Base-by-base conservation (phyloP, 345 rosid genomes). In the Abelmoschus esculentus region DNA sequence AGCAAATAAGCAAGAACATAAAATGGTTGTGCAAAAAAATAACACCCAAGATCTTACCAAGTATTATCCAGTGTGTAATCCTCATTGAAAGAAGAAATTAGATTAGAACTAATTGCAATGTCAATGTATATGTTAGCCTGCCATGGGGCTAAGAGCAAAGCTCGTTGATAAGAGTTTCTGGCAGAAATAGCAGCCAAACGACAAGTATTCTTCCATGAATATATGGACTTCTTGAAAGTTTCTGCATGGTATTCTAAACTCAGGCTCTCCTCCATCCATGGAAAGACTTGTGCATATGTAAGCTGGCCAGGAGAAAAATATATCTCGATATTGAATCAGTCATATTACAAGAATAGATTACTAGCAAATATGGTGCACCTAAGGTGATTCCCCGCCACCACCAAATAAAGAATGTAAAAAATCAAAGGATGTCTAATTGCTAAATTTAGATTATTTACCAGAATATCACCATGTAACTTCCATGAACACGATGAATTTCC, bases 391-490 rank as follows among this genome's bases (percentile, higher is more conserved):
- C 31, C 7, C 26, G 4, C 32, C 47, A 29, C 71, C 18, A 9
- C 40, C 40, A 36, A 36, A 36, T 4, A 4, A 66, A 11, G 29
- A 34, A 31, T 28, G 9, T 3, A 5, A 7, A 7, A 28, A 29
- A 56, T 47, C 52, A 69, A 64, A 70, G 52, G 66, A 71, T 28
- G 66, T 58, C 68, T 26, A 38, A 57, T 44, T 57, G 44, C 2
- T 17, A 50, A 32, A 65, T 10, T 6, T 56, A 22, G 66, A 65
- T 22, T 22, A 32, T 4, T 64, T 74, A 91, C 97, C 91, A 86
- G 86, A 80, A 91, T 86, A 81, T 95, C 97, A 74, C 90, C 99
- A 71, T 71, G 85, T 86, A 91, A 78, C 85, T 95, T 95, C 99
- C 99, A 95, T 68, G 81, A 65, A 77, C 83, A 86, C 28, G 93